These are phyloP conservation scores for Ustilaginoidea virens DNA, from an alignment of 2,329 filamentous ascomycete genomes.

Conservation along the genomic window DNA sequence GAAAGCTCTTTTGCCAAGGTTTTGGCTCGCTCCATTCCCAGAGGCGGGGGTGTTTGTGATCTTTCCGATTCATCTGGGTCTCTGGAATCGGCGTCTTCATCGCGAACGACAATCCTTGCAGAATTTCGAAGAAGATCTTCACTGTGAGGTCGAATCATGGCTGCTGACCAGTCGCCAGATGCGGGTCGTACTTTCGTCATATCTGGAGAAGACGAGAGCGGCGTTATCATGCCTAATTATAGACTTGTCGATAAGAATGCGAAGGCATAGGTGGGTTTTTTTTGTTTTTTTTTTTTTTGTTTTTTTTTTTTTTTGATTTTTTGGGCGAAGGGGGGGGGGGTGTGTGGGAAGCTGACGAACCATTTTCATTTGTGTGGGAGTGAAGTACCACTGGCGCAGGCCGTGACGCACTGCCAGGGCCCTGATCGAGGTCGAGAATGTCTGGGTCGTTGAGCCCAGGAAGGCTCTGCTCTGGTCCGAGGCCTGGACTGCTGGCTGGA, in stretches of 20 bases:
- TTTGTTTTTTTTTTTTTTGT: too few species aligned
- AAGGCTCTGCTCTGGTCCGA: conserved; percentile 22
- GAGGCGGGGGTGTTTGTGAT: conserved; percentile 62
- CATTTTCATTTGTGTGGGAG: conserved; percentile 13
- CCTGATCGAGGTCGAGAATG: conserved; percentile 47
- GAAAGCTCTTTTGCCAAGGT: conserved; percentile 77
- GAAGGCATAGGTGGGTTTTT: too few species aligned
- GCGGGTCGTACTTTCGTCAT: conserved; percentile 27
- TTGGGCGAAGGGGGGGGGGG: too few species aligned
- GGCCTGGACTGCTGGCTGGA: conserved; percentile 70
- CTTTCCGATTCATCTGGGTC: conserved; percentile 29
- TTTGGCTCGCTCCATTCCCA: conserved; percentile 67
- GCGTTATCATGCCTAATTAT: conserved; percentile 30
- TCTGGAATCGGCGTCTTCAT: conserved; percentile 21
- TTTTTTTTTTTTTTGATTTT: too few species aligned
- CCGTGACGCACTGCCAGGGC: conserved; percentile 19
- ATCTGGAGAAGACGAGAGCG: conserved; percentile 37
- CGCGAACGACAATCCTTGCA: conserved; percentile 22
- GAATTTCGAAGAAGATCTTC: conserved; percentile 37
- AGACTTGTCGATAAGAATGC: too few species aligned
- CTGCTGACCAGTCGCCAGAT: conserved; percentile 35
- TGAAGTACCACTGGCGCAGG: conserved; percentile 29
- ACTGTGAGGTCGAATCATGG: conserved; percentile 30
- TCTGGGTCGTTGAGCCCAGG: conserved; percentile 49
- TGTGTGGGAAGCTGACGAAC: conserved; percentile 8